Evolutionary conservation across 257 asterid species (phyloP).

Genomic region (Solanum clarkiae): DNA sequence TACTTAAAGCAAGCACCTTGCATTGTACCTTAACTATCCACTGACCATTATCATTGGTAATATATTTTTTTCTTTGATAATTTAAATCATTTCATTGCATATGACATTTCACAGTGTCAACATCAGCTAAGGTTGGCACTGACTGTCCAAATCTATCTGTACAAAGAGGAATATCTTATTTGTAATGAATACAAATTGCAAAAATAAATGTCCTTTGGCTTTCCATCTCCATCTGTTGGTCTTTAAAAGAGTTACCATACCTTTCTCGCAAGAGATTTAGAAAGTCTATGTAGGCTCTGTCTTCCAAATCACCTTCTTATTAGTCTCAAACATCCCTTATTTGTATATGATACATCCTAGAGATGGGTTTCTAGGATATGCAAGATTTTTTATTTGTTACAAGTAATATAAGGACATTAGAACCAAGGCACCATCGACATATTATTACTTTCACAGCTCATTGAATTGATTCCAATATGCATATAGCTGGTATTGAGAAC

Average conservation of each 20-base stretch:
- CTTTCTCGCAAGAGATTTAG: not conserved
- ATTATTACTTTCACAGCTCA: not conserved
- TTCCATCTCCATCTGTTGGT: not conserved
- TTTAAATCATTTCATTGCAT: not conserved
- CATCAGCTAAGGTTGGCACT: not conserved
- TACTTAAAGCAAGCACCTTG: not conserved
- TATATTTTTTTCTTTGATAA: not conserved
- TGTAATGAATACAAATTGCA: not conserved
- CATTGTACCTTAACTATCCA: not conserved
- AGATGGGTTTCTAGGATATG: not conserved
- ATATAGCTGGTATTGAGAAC: not conserved
- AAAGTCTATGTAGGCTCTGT: not conserved
- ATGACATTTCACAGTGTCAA: not conserved
- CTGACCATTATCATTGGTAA: not conserved
- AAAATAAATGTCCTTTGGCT: not conserved
- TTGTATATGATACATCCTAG: not conserved
- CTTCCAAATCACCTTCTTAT: not conserved
- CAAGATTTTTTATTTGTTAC: not conserved
- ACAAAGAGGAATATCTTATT: not conserved
- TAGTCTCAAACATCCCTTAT: not conserved
- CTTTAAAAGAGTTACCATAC: not conserved
- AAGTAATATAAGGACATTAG: not conserved
- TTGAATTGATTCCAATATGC: not conserved
- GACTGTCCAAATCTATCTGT: not conserved
- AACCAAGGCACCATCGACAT: not conserved